Evolutionary conservation across 2,329 filamentous ascomycete species (phyloP), one percentile per base, ranked within the genome.

Genomic region (Pseudonectria buxi): DNA sequence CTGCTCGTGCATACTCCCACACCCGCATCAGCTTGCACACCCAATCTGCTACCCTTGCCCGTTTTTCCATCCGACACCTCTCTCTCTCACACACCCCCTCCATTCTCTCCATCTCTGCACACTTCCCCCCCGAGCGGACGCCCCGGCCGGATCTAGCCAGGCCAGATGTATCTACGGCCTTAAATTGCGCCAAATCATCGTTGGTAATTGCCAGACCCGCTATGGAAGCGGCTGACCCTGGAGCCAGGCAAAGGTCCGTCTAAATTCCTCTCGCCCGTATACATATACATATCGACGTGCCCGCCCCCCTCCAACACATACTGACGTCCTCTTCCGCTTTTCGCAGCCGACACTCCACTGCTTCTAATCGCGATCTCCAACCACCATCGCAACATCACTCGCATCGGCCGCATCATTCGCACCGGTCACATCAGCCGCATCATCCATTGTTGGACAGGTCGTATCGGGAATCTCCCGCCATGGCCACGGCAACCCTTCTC

Each of bases 161-260:
- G 53, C 53, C 55, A 57, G 56, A 61, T 61, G 57, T 53, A 58
- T 60, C 57, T 50, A 54, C 47, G 51, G 47, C 47, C 54, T 51
- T 60, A 58, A 54, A 53, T 44, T 48, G 47, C 48, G 50, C 57
- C 50, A 61, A 57, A 56, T 61, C 51, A 50, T 50, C 47, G 49
- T 55, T 51, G 47, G 47, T 57, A 49, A 50, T 50, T 51, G 52
- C 57, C 47, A 55, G 55, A 56, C 58, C 53, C 59, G 59, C 55
- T 56, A 62, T 61, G 60, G 58, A 62, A 57, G 50, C 56, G 54
- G 56, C 50, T 55, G 59, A 60, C 47, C 50, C 56, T 59, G 54
- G 52, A 52, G 49, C 51, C 54, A 58, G 54, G 49, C 56, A 55
- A 56, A 62, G 58, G 58, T 61, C 45, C 47, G 59, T 61, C 48